Conservation (phyloP, 2,329 filamentous ascomycete genomes). For the Neophaeococcomyces mojaviensis region DNA sequence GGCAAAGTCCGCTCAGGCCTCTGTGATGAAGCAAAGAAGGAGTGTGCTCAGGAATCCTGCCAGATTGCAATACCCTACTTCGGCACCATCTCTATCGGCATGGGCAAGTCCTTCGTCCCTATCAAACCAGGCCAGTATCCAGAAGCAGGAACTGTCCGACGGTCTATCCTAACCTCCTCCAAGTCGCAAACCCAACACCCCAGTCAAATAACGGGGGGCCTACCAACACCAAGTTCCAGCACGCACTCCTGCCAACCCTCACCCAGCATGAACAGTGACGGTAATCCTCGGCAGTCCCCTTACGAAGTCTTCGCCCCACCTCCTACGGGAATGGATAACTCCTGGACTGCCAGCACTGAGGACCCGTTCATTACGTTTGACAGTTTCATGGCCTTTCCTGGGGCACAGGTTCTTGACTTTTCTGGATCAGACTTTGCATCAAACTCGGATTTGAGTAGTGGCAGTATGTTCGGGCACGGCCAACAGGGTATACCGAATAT, state of each 20-base stretch:
- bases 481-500: slow-evolving; percentile 7
- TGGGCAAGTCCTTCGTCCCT: slow-evolving; percentile 28
- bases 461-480: slow-evolving; percentile 9
- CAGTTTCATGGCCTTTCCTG: slow-evolving; percentile 23
- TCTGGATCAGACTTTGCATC: slow-evolving; percentile 2
- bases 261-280: slow-evolving; percentile 16
- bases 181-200: background rate
- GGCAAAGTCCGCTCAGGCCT: slow-evolving; percentile 22
- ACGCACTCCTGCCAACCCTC: slow-evolving; percentile 17
- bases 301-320: slow-evolving; percentile 15
- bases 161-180: slow-evolving; percentile 3
- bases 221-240: slow-evolving; percentile 22
- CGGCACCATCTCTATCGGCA: slow-evolving; percentile 35
- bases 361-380: slow-evolving; percentile 24
- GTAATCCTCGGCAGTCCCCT: slow-evolving; percentile 5
- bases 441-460: slow-evolving; percentile 9
- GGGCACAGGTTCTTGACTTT: slow-evolving; percentile 11
- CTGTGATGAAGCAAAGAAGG: slow-evolving; percentile 14
- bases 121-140: slow-evolving; percentile 19
- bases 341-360: slow-evolving; percentile 15
- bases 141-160: slow-evolving; percentile 1
- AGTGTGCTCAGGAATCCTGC: slow-evolving; percentile 21
- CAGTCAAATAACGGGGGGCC: slow-evolving; percentile 8
- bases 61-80: slow-evolving; percentile 41
- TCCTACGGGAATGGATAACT: slow-evolving; percentile 14